phyloP scores from a whole-genome alignment of 2,329 filamentous ascomycete species.

The Talaromyces funiculosus region DNA sequence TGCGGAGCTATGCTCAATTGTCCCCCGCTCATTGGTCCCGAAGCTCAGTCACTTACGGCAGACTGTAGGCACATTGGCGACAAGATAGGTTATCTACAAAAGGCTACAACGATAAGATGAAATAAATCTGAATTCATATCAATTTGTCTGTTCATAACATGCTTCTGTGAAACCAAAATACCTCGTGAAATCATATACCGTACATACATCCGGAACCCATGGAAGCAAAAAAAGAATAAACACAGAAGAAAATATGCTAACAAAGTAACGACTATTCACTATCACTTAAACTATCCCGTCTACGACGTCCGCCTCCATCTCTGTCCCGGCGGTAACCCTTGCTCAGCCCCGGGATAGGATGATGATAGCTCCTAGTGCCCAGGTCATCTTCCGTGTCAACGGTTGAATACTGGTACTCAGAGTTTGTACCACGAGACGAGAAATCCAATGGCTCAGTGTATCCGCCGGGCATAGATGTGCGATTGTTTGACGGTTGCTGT shows the following conservation, averaged over 20 bases:
- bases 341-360: constrained; percentile 52
- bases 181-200: constrained; percentile 9
- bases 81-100: background rate
- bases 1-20: background rate
- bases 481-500: constrained; percentile 25
- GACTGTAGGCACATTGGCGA: background rate
- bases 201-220: constrained; percentile 6
- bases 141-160: background rate
- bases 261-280: constrained; percentile 34
- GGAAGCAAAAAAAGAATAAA: background rate
- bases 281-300: constrained; percentile 51
- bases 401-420: constrained; percentile 38
- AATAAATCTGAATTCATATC: background rate
- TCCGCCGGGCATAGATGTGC: constrained; percentile 31
- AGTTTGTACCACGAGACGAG: constrained; percentile 32
- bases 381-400: constrained; percentile 33
- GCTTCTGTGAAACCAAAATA: background rate
- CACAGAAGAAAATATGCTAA: background rate
- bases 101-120: background rate
- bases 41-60: background rate
- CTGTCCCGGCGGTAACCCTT: constrained; percentile 37
- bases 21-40: background rate
- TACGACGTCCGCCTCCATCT: constrained; percentile 30
- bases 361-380: constrained; percentile 51
- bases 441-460: constrained; percentile 43